Base-by-base conservation (phyloP, 139 green algal species). In the Chlorella vulgaris region DNA sequence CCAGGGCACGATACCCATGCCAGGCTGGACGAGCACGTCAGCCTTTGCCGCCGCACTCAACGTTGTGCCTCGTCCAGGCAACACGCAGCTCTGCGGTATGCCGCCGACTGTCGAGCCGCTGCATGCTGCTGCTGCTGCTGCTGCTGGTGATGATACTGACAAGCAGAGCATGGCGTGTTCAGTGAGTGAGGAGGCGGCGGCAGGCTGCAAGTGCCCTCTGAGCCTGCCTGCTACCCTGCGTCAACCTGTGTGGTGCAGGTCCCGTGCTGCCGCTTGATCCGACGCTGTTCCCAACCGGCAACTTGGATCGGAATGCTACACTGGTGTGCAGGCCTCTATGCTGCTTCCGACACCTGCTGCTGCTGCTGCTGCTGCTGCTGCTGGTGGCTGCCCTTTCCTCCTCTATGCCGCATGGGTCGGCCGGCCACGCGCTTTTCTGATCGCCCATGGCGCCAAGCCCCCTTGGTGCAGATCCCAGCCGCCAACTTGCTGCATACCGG, bases 181-280 rank as follows among this genome's bases (percentile, higher is more conserved):
- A 18, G 1, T 29, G 1, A 1, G 28, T 33, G 6, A 3, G 6
- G 63, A 2, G 29, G 7, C 31, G 29, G 6, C 7, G 5, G 31
- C 29, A 19, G 29, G 29, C 33, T 70, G 63, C 33, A 24, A 10
- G 58, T 31, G 47, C 71, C 22, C 28, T 15, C 50, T 24, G 15
- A 3, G 10, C n/a, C 24, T 62, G 2, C 42, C n/a, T 26, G n/a
- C n/a, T n/a, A n/a, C n/a, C 39, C 38, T 53, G 4, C 22, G 29
- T 55, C 39, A n/a, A n/a, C n/a, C n/a, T 58, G 24, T 15, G 31
- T 76, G 7, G 10, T 10, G 38, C 74, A 80, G 74, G 74, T 4
- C 74, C 74, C 5, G 74, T 80, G 39, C 4, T 80, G 39, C 74
- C 74, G 2, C 40, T 80, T 28, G 36, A 80, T 26, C 74, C 74